phyloP scores from a whole-genome alignment of 108 stramenopile species.

The Cyclotella distinguenda region DNA sequence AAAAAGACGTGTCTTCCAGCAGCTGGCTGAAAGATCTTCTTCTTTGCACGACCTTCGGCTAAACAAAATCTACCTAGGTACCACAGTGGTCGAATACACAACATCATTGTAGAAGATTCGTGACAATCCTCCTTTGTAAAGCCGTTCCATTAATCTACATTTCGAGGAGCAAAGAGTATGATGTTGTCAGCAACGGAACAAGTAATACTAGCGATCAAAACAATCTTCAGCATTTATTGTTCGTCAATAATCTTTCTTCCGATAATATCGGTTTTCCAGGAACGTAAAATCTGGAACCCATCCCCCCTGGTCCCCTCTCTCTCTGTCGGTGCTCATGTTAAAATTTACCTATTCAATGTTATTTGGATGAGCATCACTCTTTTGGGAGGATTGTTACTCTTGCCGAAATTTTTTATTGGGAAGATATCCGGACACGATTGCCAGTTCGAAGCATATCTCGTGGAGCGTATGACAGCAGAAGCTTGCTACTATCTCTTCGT shows the following conservation, averaged over 20 bases:
- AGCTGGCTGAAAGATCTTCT: too few relatives aligned
- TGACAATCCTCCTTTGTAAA: neutral
- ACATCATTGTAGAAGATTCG: too few relatives aligned
- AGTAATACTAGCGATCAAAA: neutral
- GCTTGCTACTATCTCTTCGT: slow-evolving; percentile 29
- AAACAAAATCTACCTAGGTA: too few relatives aligned
- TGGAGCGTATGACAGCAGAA: slow-evolving; percentile 24
- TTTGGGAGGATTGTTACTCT: slow-evolving; percentile 49
- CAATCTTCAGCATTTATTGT: slow-evolving; percentile 9
- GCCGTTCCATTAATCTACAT: neutral
- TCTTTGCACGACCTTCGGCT: too few relatives aligned
- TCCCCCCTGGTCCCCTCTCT: slow-evolving; percentile 56
- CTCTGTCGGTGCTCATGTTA: slow-evolving; percentile 49
- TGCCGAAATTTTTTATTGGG: slow-evolving; percentile 44
- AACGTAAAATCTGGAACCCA: slow-evolving; percentile 72
- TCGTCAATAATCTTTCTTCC: slow-evolving; percentile 29
- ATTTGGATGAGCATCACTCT: slow-evolving; percentile 63
- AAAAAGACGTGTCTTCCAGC: too few relatives aligned
- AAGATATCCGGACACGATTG: slow-evolving; percentile 28
- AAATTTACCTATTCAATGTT: slow-evolving; percentile 68
- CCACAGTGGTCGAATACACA: too few relatives aligned
- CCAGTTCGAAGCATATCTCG: slow-evolving; percentile 46
- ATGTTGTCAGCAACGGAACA: neutral
- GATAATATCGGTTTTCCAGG: slow-evolving; percentile 55
- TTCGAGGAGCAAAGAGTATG: neutral